A percentile compares a stretch with the other conserved stretches of the same genome.
phyloP scores from a whole-genome alignment of 1,139 yeast genomes.

The Candida smagusa region DNA sequence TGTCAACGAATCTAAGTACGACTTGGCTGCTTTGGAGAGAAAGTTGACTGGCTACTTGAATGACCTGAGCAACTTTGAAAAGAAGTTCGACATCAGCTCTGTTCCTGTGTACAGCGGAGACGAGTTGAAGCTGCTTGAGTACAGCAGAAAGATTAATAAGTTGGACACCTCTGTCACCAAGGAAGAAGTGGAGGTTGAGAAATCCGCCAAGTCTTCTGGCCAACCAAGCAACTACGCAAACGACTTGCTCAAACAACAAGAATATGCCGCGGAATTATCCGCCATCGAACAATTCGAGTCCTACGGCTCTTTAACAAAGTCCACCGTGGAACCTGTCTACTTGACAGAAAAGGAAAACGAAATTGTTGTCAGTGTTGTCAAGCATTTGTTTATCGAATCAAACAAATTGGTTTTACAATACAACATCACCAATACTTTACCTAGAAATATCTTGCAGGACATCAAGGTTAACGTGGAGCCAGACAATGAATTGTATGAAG shows the following conservation, averaged over 20 bases:
- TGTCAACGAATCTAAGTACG: slow-evolving; percentile 67
- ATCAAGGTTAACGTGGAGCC: slow-evolving; percentile 74
- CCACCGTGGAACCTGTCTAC: slow-evolving; percentile 57
- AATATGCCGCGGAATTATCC: slow-evolving; percentile 63
- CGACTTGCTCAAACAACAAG: slow-evolving; percentile 52
- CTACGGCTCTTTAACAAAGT: slow-evolving; percentile 75
- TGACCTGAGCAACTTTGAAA: slow-evolving; percentile 54
- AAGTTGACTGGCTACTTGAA: slow-evolving; percentile 71
- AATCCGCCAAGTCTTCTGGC: slow-evolving; percentile 15
- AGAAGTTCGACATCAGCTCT: slow-evolving; percentile 67
- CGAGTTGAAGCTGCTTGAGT: slow-evolving; percentile 60
- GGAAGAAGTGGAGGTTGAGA: slow-evolving; percentile 12
- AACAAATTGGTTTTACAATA: slow-evolving; percentile 81
- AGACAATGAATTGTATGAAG: slow-evolving; percentile 56
- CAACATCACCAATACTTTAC: slow-evolving; percentile 80
- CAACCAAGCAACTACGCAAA: slow-evolving; percentile 28
- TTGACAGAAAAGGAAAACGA: slow-evolving; percentile 94
- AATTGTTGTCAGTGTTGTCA: slow-evolving; percentile 80
- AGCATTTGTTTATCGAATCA: slow-evolving; percentile 67
- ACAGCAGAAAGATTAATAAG: slow-evolving; percentile 54
- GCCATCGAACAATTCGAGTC: slow-evolving; percentile 65
- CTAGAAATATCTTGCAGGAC: slow-evolving; percentile 72
- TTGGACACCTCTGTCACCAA: slow-evolving; percentile 31
- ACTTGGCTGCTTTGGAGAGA: slow-evolving; percentile 72
- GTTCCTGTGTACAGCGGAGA: slow-evolving; percentile 64